Conservation (phyloP, 176 grass and related monocot species). For the Raddia distichophylla region DNA sequence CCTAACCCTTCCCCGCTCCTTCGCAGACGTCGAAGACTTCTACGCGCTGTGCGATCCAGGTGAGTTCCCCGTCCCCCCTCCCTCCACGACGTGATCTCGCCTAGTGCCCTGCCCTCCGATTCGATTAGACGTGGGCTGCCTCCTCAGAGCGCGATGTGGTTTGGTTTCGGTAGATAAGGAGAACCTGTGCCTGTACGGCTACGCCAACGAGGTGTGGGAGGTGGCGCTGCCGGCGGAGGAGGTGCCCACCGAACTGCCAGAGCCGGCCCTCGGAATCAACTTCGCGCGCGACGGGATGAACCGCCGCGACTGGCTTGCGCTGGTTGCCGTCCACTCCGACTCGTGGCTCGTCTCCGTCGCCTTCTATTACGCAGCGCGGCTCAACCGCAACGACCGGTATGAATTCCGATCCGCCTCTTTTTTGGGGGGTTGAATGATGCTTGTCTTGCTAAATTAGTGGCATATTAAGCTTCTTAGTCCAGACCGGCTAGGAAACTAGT, state of each 20-base stretch:
- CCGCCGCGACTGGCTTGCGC: constrained; percentile 73
- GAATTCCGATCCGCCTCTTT: not conserved
- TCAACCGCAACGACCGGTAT: constrained; percentile 65
- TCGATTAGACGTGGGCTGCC: constrained; percentile 27
- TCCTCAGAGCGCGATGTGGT: constrained; percentile 19
- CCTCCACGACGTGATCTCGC: constrained; percentile 28
- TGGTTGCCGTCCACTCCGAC: constrained; percentile 81
- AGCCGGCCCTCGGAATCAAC: constrained; percentile 81
- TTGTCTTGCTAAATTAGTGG: not conserved
- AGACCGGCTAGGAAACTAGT: not conserved
- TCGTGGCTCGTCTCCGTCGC: constrained; percentile 77
- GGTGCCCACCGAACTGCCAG: constrained; percentile 80
- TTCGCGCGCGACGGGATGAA: constrained; percentile 84
- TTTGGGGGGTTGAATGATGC: not conserved
- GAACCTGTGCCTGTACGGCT: constrained; percentile 74
- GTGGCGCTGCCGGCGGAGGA: constrained; percentile 80
- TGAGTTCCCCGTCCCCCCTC: constrained; percentile 14
- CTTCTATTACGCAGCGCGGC: constrained; percentile 66
- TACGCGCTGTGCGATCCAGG: constrained; percentile 79
- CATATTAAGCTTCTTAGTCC: constrained; percentile 6
- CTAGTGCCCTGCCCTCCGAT: not conserved
- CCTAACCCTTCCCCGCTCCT: not conserved
- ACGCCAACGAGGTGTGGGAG: constrained; percentile 69
- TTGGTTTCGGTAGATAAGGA: constrained; percentile 58
- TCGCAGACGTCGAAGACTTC: constrained; percentile 77